Conservation (phyloP, 2,329 filamentous ascomycete species). For the Fonsecaea monophora region DNA sequence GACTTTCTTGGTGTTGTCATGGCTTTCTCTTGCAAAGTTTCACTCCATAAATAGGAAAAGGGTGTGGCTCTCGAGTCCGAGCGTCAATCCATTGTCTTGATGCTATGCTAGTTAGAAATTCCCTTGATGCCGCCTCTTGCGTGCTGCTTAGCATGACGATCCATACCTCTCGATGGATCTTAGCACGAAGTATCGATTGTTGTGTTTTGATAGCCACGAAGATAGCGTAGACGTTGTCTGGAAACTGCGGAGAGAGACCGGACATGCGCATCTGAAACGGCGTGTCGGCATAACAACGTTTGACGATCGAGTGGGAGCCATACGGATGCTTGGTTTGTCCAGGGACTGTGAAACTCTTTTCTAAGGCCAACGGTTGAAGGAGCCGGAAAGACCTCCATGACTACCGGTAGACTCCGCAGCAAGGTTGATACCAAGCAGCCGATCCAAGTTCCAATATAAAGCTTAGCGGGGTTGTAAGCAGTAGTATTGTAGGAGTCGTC, state of each 20-base stretch:
- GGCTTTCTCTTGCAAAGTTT: neutral
- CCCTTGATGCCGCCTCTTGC: neutral
- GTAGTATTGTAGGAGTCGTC: neutral
- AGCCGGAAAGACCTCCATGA: neutral
- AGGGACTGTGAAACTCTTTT: neutral
- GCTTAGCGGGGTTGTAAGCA: neutral
- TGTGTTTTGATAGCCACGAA: neutral
- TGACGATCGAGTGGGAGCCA: neutral
- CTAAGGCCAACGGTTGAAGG: neutral
- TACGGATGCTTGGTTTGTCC: neutral
- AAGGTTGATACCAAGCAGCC: neutral
- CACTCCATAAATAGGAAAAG: neutral
- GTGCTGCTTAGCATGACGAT: neutral
- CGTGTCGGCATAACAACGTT: neutral
- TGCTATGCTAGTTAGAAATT: neutral
- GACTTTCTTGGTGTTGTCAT: neutral
- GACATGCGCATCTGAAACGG: neutral
- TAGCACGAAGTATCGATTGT: neutral
- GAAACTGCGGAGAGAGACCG: neutral
- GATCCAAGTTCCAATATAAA: neutral
- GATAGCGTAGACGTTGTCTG: neutral
- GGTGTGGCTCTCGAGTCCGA: neutral
- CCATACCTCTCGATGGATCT: neutral
- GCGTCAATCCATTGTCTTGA: neutral
- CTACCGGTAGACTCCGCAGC: neutral